Base-by-base conservation (phyloP, 176 grass and related monocot genomes). In the Bromus sterilis region DNA sequence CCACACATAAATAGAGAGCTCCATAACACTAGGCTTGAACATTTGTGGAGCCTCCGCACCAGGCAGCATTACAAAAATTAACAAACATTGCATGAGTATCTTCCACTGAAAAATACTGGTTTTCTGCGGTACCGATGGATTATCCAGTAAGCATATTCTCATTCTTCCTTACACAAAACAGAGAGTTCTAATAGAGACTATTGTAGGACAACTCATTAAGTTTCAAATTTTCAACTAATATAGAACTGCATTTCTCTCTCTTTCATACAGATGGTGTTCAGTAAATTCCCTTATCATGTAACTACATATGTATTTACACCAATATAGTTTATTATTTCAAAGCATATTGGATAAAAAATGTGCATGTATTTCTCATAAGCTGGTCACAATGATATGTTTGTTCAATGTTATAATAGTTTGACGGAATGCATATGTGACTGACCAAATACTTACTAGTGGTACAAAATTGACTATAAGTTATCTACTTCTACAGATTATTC, bases 401-500 rank as follows among this genome's bases (percentile, higher is more conserved):
- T 31, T 76, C 6, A 32, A 41, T 56, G 13, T 34, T 87, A 64
- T 51, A 67, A 36, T 76, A 32, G 14, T 6, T 71, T 83, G 26
- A 77, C 15, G 35, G 48, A 64, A 46, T 32, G 39, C 20, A 68
- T 83, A 31, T 60, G 37, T 59, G n/a, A 32, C 43, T 71, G 12
- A 30, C 11, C 18, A 42, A 51, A 14, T 51, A 31, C 39, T 59
- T 59, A 23, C 35, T 42, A 65, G 60, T 59, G 32, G 25, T 49
- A 53, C 18, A 66, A 23, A n/a, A 28, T 58, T 89, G 62, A 77
- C 42, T 40, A 36, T 29, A 42, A 41, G 9, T 74, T 67, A 57
- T 53, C 34, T 62, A 28, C 44, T 81, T 86, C 29, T 74, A 71
- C 78, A 97, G 94, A 94, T 36, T 92, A 94, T 85, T 90, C 88